These are phyloP conservation scores for Eucalyptus pauciflora DNA, from an alignment of 345 rosid genomes.

Conservation along the genomic window DNA sequence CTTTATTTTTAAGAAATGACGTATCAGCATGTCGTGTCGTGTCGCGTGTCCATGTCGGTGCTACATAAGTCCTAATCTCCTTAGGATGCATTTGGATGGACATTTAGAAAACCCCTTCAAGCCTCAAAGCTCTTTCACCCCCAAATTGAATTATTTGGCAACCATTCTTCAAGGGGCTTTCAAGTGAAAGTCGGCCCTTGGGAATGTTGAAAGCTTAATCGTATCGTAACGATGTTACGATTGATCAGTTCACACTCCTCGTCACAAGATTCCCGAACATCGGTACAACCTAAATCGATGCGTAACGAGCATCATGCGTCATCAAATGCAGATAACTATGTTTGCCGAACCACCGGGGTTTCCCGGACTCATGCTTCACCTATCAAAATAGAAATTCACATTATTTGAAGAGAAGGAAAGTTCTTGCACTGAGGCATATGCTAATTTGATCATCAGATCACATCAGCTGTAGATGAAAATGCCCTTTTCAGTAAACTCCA, in stretches of 20 bases:
- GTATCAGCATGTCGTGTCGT: too few species aligned
- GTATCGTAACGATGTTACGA: neutral
- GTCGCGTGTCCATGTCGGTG: too few species aligned
- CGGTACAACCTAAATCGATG: neutral
- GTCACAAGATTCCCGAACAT: neutral
- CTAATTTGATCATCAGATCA: neutral
- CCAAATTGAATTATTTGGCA: too few species aligned
- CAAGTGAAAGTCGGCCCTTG: too few species aligned
- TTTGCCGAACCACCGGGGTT: neutral
- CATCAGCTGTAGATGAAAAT: neutral
- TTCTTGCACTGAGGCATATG: neutral
- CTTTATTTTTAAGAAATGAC: too few species aligned
- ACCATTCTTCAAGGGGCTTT: too few species aligned
- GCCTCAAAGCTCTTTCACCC: too few species aligned
- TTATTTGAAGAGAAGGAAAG: neutral
- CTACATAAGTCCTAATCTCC: too few species aligned
- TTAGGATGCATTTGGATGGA: too few species aligned
- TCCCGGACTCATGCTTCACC: neutral
- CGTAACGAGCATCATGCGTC: neutral
- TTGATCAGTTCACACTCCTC: neutral
- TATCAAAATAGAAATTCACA: neutral
- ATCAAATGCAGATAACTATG: neutral
- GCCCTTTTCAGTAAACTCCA: neutral
- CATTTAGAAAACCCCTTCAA: too few species aligned
- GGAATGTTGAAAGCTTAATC: neutral